These are phyloP conservation scores for Neospora caninum DNA, from an alignment of 169 alveolate genomes.

Conservation along the genomic window DNA sequence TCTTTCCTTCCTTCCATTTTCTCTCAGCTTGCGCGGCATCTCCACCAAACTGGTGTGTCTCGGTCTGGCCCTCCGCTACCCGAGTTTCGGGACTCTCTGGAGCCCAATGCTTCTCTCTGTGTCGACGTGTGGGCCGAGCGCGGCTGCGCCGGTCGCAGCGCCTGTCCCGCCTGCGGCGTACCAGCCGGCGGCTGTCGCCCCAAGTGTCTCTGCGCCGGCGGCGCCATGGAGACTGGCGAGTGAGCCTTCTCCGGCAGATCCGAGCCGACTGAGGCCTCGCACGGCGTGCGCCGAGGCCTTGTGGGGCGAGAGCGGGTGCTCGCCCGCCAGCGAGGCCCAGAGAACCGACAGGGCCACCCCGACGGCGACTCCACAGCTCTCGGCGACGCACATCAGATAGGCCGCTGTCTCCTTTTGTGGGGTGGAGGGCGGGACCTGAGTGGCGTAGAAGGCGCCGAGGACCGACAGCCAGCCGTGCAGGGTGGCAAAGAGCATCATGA, in stretches of 20 bases:
- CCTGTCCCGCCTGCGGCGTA: no score
- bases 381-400: conserved; percentile 40
- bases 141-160: background rate
- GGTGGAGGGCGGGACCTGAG: conserved; percentile 26
- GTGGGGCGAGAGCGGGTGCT: conserved; percentile 29
- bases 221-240: no score
- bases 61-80: background rate
- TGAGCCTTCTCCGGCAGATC: background rate
- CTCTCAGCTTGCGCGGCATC: no score
- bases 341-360: conserved; percentile 51
- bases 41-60: no score
- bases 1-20: background rate
- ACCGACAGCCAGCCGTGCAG: conserved; percentile 56
- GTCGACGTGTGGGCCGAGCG: background rate
- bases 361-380: conserved; percentile 45
- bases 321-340: conserved; percentile 2
- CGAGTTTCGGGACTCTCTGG: background rate
- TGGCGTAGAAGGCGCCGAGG: conserved; percentile 38
- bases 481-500: conserved; percentile 34
- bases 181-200: background rate
- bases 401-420: conserved; percentile 51
- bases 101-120: background rate
- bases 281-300: background rate
- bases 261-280: background rate
- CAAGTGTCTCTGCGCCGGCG: background rate